phyloP scores from a whole-genome alignment of 805 yeast genomes.

The Yamadazyma ubonensis region DNA sequence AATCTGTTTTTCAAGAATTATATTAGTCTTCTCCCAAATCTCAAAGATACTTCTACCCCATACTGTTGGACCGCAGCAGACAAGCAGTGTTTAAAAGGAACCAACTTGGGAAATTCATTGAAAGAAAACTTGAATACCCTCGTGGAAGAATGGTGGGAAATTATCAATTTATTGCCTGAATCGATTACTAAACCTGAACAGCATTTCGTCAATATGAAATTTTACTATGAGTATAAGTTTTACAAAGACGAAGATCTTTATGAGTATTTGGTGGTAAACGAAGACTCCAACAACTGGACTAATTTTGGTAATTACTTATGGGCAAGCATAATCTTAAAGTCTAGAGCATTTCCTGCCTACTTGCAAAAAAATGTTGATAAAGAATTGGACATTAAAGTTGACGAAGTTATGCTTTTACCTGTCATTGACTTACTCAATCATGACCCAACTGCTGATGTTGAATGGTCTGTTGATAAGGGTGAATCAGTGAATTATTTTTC shows the following conservation, averaged over 20 bases:
- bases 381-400: slow-evolving; percentile 26
- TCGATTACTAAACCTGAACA: slow-evolving; percentile 27
- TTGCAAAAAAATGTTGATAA: slow-evolving; percentile 42
- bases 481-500: slow-evolving; percentile 27
- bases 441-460: slow-evolving; percentile 54
- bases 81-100: slow-evolving; percentile 54
- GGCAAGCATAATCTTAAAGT: slow-evolving; percentile 67
- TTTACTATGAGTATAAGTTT: slow-evolving; percentile 43
- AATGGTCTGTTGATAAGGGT: slow-evolving; percentile 49
- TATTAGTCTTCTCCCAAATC: slow-evolving; percentile 32
- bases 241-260: slow-evolving; percentile 36
- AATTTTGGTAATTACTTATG: slow-evolving; percentile 70
- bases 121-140: slow-evolving; percentile 44
- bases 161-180: slow-evolving; percentile 32
- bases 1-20: slow-evolving; percentile 29
- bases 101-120: slow-evolving; percentile 63
- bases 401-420: slow-evolving; percentile 72
- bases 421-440: slow-evolving; percentile 80
- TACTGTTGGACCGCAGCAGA: slow-evolving; percentile 61
- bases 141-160: slow-evolving; percentile 62
- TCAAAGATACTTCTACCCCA: slow-evolving; percentile 55
- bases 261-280: slow-evolving; percentile 23
- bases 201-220: slow-evolving; percentile 42
- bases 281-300: slow-evolving; percentile 49
- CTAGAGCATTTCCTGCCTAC: slow-evolving; percentile 80